Base-by-base conservation (phyloP, 1,139 yeast genomes). In the Komagataea norvegica region DNA sequence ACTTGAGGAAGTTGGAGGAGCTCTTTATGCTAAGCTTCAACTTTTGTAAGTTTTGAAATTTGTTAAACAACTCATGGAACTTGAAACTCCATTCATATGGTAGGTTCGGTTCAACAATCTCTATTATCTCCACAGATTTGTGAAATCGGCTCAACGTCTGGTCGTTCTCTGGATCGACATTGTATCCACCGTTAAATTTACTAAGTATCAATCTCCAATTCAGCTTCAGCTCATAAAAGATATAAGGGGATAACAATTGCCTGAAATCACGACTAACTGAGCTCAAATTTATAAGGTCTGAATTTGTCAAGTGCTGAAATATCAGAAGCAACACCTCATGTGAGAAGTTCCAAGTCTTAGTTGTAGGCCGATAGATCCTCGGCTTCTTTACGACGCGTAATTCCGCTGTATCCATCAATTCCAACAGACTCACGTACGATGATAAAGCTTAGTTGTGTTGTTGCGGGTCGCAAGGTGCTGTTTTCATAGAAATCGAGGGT, bases 51-150 rank as follows among this genome's bases (percentile, higher is more conserved):
- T 52, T 55, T 7, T 24, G 21, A 29, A 57, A 50, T 6, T 30
- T 29, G 3, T 38, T 24, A 16, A 52, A 51, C n/a, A 57, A 36
- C n/a, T 41, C 34, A 18, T 50, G 49, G 33, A 55, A 56, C 8
- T 54, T 54, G 37, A 54, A 57, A 25, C 55, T 53, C 64, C 64
- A 59, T 38, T 59, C 62, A 28, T 52, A 46, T 19, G 48, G 51
- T 10, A 59, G 41, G 30, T 56, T 51, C 9, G 50, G 43, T 13
- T 55, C 51, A 7, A 48, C 36, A 20, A 59, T 45, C 23, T 50
- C 44, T 11, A 59, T 28, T 6, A 34, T 42, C 35, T 52, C 55
- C 6, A 54, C 52, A 29, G 36, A 45, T 7, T 38, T 37, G 16
- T 22, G 14, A n/a, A 33, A 25, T 2, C 14, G 26, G 19, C 17